Base-by-base conservation (phyloP, 495 filamentous ascomycete genomes). In the Astrocystis sublimbata region DNA sequence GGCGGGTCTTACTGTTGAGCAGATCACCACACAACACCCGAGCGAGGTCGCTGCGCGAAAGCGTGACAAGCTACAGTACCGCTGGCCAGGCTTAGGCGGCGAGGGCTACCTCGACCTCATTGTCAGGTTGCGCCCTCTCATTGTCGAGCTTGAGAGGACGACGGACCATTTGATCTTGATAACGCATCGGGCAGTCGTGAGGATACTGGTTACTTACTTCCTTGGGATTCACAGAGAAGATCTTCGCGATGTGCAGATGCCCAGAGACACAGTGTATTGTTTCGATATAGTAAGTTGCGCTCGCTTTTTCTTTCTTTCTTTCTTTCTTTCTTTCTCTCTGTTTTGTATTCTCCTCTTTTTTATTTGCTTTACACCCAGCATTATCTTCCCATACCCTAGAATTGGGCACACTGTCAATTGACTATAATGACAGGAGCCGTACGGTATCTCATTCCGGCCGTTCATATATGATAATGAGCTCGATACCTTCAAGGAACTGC, bases 21-120 rank as follows among this genome's bases (percentile, higher is more conserved):
- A 92, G 65, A 93, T 93, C 61, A 80, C 80, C 60, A 67, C 75
- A 3, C 78, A 81, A 46, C 84, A 84, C 67, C 83, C 84, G 0
- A 83, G 87, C 4, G 87, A 93, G 64, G 93, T 85, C 68, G 77
- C 79, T 15, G 73, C 80, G 17, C 87, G 90, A 21, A 81, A 80
- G 65, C 73, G 72, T 52, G 84, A 92, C 72, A 93, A 93, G 74
- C 78, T 93, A 13, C 84, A 82, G 57, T 92, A 92, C 70, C 85
- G 88, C 23, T 92, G 93, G 69, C 90, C 90, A 15, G 90, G 91
- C 15, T 84, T 89, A 42, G 90, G 90, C 7, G 90, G 90, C 19
- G 90, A 93, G 73, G 87, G 89, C n/a, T 93, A 93, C 62, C 79
- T 92, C 17, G 91, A 93, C 71, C 86, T 93, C 53, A 92, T 93